Base-by-base conservation (phyloP, 2,329 filamentous ascomycete species). In the Fusarium sp. region DNA sequence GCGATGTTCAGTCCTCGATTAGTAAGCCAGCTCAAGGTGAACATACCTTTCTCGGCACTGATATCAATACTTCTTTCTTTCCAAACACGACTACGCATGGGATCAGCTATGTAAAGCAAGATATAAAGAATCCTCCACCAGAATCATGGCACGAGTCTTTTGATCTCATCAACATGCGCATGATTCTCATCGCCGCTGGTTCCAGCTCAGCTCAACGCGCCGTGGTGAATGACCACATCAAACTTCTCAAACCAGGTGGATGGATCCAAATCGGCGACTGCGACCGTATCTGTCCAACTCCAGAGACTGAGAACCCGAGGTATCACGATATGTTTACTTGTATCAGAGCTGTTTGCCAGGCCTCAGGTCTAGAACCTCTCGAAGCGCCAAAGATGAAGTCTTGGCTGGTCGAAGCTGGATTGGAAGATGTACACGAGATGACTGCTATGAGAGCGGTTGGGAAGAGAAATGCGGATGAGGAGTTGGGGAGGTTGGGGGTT, bases 221-320 rank as follows among this genome's bases (percentile, higher is more conserved):
- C 5, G 66, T 39, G 7, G 33, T 69, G 2, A 15, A 63, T 6
- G 15, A 49, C 0, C 56, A 69, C 14, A 55, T 69, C 22, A 47
- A 13, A 12, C 64, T 69, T 8, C 66, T 69, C 17, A 69, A 69
- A 2, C 48, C 56, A 18, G 64, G 66, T 5, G 56, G 64, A 5
- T 69, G 66, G 66, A 56, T 69, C 2, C 66, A 69, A 2, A 69
- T 69, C 4, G 66, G 64, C 0, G 64, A 69, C 14, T 69, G 66
- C 3, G 66, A 69, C 33, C 56, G 66, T 20, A 14, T 63, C 28
- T 69, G 66, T 2, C 56, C 64, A 18, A 69, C 64, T 2, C 22
- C 64, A 1, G 22, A 36, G 6, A 13, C 24, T 0, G 64, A 51
- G 5, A 69, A 69, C 5, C 56, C 56, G 0, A n/a, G 56, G 1